Evolutionary conservation across 108 stramenopile genomes (phyloP).

Genomic region (Epithemia pelagica): DNA sequence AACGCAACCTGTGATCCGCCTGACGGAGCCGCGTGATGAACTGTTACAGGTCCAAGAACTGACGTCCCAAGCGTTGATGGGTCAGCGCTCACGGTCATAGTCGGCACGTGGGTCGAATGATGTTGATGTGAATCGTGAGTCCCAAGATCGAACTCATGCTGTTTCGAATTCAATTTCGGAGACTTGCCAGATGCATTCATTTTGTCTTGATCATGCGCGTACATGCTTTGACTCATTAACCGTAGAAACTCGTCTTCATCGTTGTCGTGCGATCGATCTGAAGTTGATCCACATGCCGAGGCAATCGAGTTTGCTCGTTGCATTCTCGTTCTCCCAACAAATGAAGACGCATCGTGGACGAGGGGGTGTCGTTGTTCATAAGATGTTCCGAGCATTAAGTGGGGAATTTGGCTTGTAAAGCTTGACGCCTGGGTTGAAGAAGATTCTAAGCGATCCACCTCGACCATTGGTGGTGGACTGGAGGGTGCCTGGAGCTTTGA

Average conservation of each 20-base stretch:
- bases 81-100: too few species aligned
- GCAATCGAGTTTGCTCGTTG: background rate
- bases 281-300: background rate
- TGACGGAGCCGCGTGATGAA: background rate
- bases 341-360: background rate
- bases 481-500: background rate
- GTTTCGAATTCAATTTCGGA: background rate
- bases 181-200: background rate
- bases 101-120: too few species aligned
- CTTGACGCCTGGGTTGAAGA: conserved; percentile 28
- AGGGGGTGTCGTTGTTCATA: conserved; percentile 28
- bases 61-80: background rate
- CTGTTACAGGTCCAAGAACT: background rate
- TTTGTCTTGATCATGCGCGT: background rate
- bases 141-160: background rate
- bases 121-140: background rate
- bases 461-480: background rate
- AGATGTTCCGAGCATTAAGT: conserved; percentile 25
- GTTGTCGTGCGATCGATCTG: background rate
- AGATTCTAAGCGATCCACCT: background rate
- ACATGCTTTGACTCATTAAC: background rate
- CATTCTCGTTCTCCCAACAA: background rate
- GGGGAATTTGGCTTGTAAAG: conserved; percentile 31
- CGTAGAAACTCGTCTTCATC: background rate
- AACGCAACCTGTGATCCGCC: conserved; percentile 3